phyloP scores from a whole-genome alignment of 192 early-diverging fungal genomes.

The Geranomyces michiganensis region DNA sequence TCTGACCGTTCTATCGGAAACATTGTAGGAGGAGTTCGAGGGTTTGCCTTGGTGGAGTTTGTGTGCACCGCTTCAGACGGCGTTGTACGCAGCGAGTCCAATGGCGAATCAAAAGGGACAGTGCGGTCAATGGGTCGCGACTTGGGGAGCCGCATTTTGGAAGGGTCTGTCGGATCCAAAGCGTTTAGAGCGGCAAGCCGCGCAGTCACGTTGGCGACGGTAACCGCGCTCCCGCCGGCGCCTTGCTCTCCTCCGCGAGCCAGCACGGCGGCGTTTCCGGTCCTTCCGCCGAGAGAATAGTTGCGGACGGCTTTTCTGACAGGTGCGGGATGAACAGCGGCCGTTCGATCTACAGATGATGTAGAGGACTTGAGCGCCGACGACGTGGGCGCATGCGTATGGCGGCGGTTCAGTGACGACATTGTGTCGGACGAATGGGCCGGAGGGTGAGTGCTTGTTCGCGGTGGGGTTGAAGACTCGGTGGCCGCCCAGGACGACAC shows the following conservation, averaged over 20 bases:
- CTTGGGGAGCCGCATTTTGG: constrained; percentile 3
- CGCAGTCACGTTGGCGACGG: background rate
- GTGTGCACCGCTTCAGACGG: background rate
- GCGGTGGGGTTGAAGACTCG: background rate
- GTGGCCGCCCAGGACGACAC: background rate
- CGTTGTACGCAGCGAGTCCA: background rate
- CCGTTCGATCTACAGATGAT: background rate
- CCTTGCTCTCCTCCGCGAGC: too few relatives aligned
- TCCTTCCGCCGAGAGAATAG: too few relatives aligned
- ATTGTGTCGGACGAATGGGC: background rate
- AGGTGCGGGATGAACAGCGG: too few relatives aligned
- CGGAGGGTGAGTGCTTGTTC: background rate
- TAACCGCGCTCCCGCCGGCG: background rate
- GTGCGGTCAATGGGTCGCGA: background rate
- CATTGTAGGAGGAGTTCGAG: background rate
- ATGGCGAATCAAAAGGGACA: background rate
- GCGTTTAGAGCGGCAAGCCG: background rate
- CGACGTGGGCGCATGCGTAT: background rate
- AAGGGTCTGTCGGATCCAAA: constrained; percentile 4
- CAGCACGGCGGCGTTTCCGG: too few relatives aligned
- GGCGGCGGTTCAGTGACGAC: background rate
- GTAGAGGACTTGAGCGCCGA: background rate
- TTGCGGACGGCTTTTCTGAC: too few relatives aligned
- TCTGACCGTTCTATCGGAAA: background rate
- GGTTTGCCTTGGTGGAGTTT: too few relatives aligned